Evolutionary conservation across 2,329 filamentous ascomycete genomes (phyloP).

Genomic region (Ophiostoma triangulosporum): DNA sequence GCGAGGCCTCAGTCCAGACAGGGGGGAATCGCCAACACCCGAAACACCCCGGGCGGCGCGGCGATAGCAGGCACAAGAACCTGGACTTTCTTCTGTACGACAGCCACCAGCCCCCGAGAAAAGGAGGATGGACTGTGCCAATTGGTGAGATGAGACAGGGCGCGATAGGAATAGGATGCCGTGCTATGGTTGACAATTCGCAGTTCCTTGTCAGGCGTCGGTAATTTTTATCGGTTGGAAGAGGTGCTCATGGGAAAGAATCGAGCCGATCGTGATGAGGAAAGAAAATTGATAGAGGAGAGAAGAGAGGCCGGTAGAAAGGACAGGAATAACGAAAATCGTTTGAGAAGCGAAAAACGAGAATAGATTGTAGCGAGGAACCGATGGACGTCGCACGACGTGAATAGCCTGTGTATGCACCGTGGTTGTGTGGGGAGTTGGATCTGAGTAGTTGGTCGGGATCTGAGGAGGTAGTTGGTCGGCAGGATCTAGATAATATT

Average conservation of each 20-base stretch:
- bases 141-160: background rate
- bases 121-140: background rate
- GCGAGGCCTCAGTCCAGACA: slow-evolving; percentile 2
- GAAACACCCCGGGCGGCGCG: slow-evolving; percentile 13
- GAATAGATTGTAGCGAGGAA: background rate
- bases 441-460: background rate
- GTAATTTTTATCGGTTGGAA: background rate
- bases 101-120: slow-evolving; percentile 9
- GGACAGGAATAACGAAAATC: background rate
- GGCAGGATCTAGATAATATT: background rate
- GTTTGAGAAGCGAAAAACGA: slow-evolving; percentile 1
- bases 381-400: background rate
- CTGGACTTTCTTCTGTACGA: slow-evolving; percentile 10
- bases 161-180: too few species aligned
- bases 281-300: background rate
- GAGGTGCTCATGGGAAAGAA: background rate
- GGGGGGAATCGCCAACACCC: slow-evolving; percentile 14
- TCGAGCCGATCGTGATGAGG: background rate
- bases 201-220: background rate
- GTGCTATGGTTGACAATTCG: background rate
- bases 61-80: slow-evolving; percentile 9
- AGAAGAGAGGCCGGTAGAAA: background rate
- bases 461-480: too few species aligned
- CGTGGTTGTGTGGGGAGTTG: background rate
- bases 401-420: background rate